Conservation (phyloP, 2,329 filamentous ascomycete species). For the Aspergillus sp. region DNA sequence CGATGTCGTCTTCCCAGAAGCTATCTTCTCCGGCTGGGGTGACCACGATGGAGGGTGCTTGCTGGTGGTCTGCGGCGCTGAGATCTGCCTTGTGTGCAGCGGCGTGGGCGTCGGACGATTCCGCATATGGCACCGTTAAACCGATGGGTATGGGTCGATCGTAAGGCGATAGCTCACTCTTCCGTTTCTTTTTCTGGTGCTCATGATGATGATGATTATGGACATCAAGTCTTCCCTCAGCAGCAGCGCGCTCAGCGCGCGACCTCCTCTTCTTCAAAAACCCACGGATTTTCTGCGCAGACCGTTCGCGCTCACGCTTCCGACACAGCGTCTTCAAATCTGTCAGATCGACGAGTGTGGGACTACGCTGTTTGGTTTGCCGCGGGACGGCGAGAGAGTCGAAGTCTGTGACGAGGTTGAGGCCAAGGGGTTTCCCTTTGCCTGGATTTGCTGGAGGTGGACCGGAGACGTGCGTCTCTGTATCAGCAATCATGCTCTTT, state of each 20-base stretch:
- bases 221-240: background rate
- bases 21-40: slow-evolving; percentile 37
- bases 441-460: too few relatives aligned
- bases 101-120: slow-evolving; percentile 10
- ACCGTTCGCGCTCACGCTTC: slow-evolving; percentile 25
- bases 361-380: background rate
- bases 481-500: too few relatives aligned
- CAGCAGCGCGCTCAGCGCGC: slow-evolving; percentile 10
- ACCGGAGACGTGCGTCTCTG: too few relatives aligned
- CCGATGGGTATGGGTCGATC: slow-evolving; percentile 42
- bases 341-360: slow-evolving; percentile 28
- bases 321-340: slow-evolving; percentile 30
- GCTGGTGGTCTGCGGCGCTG: too few relatives aligned
- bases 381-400: too few relatives aligned
- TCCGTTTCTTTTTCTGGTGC: slow-evolving; percentile 16
- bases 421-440: slow-evolving; percentile 15
- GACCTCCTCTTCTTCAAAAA: slow-evolving; percentile 15
- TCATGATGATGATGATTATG: background rate
- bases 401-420: slow-evolving; percentile 39
- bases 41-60: slow-evolving; percentile 39
- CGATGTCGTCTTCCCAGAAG: slow-evolving; percentile 25
- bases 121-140: slow-evolving; percentile 31
- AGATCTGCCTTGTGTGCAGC: slow-evolving; percentile 6
- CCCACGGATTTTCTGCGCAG: slow-evolving; percentile 14
- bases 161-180: slow-evolving; percentile 35